Conservation (phyloP, 164 flowering plant species). For the Umbellularia californica region DNA sequence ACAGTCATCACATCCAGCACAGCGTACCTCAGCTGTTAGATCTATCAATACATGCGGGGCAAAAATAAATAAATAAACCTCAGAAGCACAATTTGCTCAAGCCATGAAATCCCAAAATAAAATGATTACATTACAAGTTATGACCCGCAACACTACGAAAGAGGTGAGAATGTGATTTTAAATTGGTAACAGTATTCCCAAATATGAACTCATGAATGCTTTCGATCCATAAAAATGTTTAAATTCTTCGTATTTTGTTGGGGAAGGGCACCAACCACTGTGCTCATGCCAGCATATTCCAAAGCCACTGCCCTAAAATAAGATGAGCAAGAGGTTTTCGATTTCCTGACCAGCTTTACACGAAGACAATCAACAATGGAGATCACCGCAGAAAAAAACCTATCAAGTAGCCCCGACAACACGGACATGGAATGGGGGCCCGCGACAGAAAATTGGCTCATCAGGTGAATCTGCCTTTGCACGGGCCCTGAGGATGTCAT, state of each 20-base stretch:
- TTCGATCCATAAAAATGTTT: neutral
- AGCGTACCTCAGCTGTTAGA: no score
- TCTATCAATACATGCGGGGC: no score
- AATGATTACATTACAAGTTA: neutral
- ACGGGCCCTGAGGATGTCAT: constrained; percentile 81
- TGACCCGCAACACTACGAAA: neutral
- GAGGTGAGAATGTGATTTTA: neutral
- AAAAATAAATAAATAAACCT: no score
- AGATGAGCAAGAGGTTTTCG: neutral
- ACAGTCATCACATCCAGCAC: no score
- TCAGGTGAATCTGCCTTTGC: constrained; percentile 67
- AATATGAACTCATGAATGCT: no score
- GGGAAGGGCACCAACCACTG: neutral
- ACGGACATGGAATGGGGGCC: constrained; percentile 87
- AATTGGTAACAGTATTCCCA: no score
- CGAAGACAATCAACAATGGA: neutral
- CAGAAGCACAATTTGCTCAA: no score
- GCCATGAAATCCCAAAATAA: no score
- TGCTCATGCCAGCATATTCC: neutral
- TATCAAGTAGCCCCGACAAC: constrained; percentile 56
- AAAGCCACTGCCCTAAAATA: neutral
- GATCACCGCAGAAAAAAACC: neutral
- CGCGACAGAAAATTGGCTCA: constrained; percentile 90
- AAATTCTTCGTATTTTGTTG: neutral
- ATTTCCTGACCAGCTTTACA: neutral